Evolutionary conservation across 208 protist genomes (phyloP).

Genomic region (Leishmania turanica): DNA sequence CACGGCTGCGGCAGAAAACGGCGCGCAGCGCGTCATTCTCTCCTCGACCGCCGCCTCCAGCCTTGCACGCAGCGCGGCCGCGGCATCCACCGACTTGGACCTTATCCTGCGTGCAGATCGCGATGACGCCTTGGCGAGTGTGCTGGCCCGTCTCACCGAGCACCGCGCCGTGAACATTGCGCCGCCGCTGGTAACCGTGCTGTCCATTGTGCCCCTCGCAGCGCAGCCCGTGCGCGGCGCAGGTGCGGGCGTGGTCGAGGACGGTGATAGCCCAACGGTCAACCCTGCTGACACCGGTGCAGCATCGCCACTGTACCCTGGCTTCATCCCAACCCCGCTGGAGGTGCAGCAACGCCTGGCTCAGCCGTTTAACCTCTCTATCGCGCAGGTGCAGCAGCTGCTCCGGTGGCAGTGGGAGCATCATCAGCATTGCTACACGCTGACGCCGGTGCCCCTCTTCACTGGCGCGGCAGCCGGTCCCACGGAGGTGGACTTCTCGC

Average conservation of each 20-base stretch:
- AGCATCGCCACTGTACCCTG: slow-evolving; percentile 35
- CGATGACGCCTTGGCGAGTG: slow-evolving; percentile 25
- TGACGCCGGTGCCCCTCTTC: slow-evolving; percentile 49
- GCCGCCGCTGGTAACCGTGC: slow-evolving; percentile 36
- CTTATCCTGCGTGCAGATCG: slow-evolving; percentile 34
- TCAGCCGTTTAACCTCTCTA: slow-evolving; percentile 52
- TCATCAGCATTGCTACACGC: slow-evolving; percentile 67
- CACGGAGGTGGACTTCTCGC: slow-evolving; percentile 23
- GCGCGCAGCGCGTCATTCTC: not conserved
- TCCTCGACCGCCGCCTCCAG: not conserved
- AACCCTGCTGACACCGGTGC: not conserved
- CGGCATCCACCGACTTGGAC: slow-evolving; percentile 8
- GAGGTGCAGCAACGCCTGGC: slow-evolving; percentile 54
- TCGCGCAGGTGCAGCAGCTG: slow-evolving; percentile 65
- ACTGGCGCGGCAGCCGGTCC: slow-evolving; percentile 14
- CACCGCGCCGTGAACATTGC: not conserved
- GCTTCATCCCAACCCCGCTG: slow-evolving; percentile 46
- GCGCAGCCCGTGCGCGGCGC: slow-evolving; percentile 33
- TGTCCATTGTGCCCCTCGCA: slow-evolving; percentile 29
- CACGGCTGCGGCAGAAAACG: not conserved
- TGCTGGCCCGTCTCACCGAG: slow-evolving; percentile 13
- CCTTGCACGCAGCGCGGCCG: not conserved
- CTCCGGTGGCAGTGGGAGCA: slow-evolving; percentile 83
- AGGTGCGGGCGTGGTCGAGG: slow-evolving; percentile 22
- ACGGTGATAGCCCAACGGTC: not conserved